phyloP scores from a whole-genome alignment of 2,329 filamentous ascomycete genomes.

The Rutstroemia sp. region DNA sequence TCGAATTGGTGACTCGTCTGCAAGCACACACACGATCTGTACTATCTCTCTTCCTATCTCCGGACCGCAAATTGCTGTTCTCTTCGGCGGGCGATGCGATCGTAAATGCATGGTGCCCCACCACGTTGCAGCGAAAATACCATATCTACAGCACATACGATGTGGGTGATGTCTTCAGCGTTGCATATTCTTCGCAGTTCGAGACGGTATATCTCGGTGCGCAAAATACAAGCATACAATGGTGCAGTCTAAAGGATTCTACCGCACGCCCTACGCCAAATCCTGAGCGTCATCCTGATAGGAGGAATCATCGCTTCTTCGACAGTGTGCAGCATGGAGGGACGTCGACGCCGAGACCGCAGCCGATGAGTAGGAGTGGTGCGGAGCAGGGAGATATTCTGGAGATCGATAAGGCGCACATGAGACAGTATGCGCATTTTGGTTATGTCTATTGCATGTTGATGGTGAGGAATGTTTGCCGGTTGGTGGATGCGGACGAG shows the following conservation, averaged over 20 bases:
- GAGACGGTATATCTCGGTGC: conserved; percentile 86
- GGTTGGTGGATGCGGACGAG: conserved; percentile 61
- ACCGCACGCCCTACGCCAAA: conserved; percentile 51
- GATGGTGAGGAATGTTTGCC: conserved; percentile 61
- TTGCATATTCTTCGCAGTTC: conserved; percentile 75
- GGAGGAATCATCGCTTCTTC: conserved; percentile 82
- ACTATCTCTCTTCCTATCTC: conserved; percentile 73
- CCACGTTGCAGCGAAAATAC: conserved; percentile 67
- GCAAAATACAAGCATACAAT: conserved; percentile 93
- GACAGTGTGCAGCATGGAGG: conserved; percentile 85
- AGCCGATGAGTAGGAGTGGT: conserved; percentile 32
- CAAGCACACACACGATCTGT: conserved; percentile 90
- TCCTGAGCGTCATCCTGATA: conserved; percentile 63
- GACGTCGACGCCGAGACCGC: conserved; percentile 63
- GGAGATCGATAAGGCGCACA: conserved; percentile 74
- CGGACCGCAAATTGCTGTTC: conserved; percentile 68
- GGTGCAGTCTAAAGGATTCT: conserved; percentile 69
- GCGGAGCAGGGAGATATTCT: conserved; percentile 57
- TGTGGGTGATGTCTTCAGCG: conserved; percentile 90
- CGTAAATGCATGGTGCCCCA: conserved; percentile 87
- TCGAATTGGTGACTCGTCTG: conserved; percentile 68
- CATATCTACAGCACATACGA: conserved; percentile 92
- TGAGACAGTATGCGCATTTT: conserved; percentile 84
- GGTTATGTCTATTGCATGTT: conserved; percentile 98
- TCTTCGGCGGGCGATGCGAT: conserved; percentile 91